Evolutionary conservation across 108 stramenopile species (phyloP).

Genomic region (Licmophora abbreviata): DNA sequence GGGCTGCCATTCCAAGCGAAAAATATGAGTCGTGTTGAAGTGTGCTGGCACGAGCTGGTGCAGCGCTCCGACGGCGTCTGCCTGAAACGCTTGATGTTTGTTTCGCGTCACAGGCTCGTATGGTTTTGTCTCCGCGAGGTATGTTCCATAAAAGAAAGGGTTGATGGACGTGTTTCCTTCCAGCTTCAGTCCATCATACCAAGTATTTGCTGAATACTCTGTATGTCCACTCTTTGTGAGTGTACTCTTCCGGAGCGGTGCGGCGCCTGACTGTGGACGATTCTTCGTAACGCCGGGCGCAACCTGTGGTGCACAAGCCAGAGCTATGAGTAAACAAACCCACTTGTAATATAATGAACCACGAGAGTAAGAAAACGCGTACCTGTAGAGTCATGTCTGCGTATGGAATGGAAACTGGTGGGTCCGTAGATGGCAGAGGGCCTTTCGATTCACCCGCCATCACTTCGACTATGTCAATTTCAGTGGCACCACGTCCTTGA

Average conservation of each 20-base stretch:
- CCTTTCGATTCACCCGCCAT: conserved; percentile 82
- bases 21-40: conserved; percentile 80
- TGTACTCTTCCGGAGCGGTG: conserved; percentile 47
- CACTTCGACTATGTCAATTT: conserved; percentile 94
- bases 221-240: conserved; percentile 43
- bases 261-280: conserved; percentile 73
- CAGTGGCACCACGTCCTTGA: conserved; percentile 92
- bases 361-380: conserved; percentile 14
- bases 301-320: conserved; percentile 31
- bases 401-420: conserved; percentile 72
- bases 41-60: conserved; percentile 69
- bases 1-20: conserved; percentile 93
- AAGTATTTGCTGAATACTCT: conserved; percentile 48
- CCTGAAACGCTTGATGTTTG: conserved; percentile 84
- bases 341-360: not conserved
- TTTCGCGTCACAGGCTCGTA: conserved; percentile 74
- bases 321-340: conserved; percentile 1
- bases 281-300: conserved; percentile 82
- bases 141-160: conserved; percentile 93
- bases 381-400: conserved; percentile 88
- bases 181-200: conserved; percentile 78
- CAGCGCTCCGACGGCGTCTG: conserved; percentile 91
- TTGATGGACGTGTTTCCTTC: conserved; percentile 86
- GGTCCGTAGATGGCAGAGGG: conserved; percentile 49
- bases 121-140: conserved; percentile 75